Percentiles rank a stretch among this genome's conserved stretches.
Conservation (phyloP, 495 filamentous ascomycete species). For the Pyronema omphalodes region DNA sequence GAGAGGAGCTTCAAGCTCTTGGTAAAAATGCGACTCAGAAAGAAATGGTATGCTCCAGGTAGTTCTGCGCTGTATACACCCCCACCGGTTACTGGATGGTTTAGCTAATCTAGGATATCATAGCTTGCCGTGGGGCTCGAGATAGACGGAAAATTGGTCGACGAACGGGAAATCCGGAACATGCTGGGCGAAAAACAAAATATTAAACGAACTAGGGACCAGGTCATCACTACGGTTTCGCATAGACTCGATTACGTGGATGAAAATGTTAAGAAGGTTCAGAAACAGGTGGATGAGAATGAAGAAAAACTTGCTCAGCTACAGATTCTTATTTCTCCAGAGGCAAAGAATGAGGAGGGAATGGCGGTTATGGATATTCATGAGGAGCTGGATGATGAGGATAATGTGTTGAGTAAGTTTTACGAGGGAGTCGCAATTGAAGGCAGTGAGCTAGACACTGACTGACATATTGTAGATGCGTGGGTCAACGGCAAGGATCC, state of each 20-base stretch:
- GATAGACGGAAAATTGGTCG: slow-evolving; percentile 37
- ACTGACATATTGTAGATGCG: not conserved
- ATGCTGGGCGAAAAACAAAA: slow-evolving; percentile 40
- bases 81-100: slow-evolving; percentile 5
- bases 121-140: slow-evolving; percentile 29
- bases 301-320: slow-evolving; percentile 48
- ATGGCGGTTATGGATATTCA: slow-evolving; percentile 69
- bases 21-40: slow-evolving; percentile 31
- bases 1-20: slow-evolving; percentile 49
- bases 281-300: slow-evolving; percentile 46
- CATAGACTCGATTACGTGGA: slow-evolving; percentile 74
- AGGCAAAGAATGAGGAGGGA: slow-evolving; percentile 40
- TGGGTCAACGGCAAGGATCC: slow-evolving; percentile 19
- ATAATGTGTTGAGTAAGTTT: slow-evolving; percentile 45
- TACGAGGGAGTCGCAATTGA: not conserved
- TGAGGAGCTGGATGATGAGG: slow-evolving; percentile 85
- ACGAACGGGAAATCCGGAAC: slow-evolving; percentile 42
- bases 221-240: slow-evolving; percentile 51
- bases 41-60: slow-evolving; percentile 29
- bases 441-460: not conserved
- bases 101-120: slow-evolving; percentile 3
- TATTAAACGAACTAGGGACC: slow-evolving; percentile 29
- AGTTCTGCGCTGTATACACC: slow-evolving; percentile 20
- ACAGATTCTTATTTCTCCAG: slow-evolving; percentile 24
- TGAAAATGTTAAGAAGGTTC: slow-evolving; percentile 51